Evolutionary conservation across 805 yeast genomes (phyloP).

Genomic region (Nakazawaea wyomingensis): DNA sequence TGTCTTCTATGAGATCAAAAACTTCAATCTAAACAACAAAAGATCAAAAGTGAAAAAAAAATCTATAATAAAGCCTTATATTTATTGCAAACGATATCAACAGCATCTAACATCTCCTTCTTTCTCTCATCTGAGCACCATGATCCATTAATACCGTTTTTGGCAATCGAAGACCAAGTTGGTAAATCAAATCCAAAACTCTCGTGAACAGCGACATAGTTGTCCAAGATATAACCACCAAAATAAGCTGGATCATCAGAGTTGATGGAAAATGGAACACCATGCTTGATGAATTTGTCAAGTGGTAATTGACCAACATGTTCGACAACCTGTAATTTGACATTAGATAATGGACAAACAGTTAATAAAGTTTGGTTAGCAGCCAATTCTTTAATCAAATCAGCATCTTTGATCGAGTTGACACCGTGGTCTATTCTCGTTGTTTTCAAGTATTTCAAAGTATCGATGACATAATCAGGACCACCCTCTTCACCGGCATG

Average conservation of each 20-base stretch:
- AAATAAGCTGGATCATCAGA: conserved; percentile 81
- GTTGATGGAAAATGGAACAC: conserved; percentile 70
- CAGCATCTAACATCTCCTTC: conserved; percentile 35
- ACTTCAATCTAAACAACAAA: not conserved
- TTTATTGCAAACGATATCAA: conserved; percentile 35
- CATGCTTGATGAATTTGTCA: conserved; percentile 48
- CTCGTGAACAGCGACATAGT: conserved; percentile 61
- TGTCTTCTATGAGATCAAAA: not conserved
- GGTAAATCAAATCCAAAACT: conserved; percentile 55
- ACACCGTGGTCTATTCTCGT: conserved; percentile 81
- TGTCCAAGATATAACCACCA: conserved; percentile 80
- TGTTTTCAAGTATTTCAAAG: conserved; percentile 56
- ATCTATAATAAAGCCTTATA: conserved; percentile 17
- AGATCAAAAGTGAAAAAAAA: not conserved
- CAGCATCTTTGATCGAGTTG: conserved; percentile 51
- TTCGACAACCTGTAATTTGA: conserved; percentile 67
- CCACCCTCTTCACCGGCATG: conserved; percentile 92
- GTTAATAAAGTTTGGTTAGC: conserved; percentile 53
- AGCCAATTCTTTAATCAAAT: conserved; percentile 53
- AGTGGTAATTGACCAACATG: conserved; percentile 67
- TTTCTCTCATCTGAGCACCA: conserved; percentile 63
- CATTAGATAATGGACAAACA: conserved; percentile 75
- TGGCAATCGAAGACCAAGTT: conserved; percentile 62
- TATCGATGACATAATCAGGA: conserved; percentile 53
- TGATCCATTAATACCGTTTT: conserved; percentile 64